Base-by-base conservation (phyloP, 179 eudicot species). In the Corrigiola litoralis region DNA sequence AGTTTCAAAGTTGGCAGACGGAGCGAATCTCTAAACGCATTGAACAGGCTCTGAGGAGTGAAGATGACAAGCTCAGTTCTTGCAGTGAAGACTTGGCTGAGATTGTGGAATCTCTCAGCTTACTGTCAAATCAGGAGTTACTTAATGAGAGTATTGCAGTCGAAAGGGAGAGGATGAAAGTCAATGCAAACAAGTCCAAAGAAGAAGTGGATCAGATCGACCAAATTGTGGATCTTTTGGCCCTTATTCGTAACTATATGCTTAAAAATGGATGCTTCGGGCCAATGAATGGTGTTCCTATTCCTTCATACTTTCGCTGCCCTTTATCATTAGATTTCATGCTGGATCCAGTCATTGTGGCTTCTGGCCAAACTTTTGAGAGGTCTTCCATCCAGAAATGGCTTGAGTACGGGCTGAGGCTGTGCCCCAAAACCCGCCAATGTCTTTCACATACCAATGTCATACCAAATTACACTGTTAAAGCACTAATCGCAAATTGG, bases 351-450 rank as follows among this genome's bases (percentile, higher is more conserved):
- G 95, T 92, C 23, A 92, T 89, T 69, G 81, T 92, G 66, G 88
- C 95, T 52, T 85, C 96, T 28, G 98, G 98, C 23, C 92, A 82
- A 75, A 92, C 98, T 50, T 92, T 84, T 74, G 98, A 89, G 74
- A 81, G 83, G 63, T 74, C 83, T 32, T 80, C 92, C 21, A 87
- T 92, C 54, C 90, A 89, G 52, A 84, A 62, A 59, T 92, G 98
- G 98, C 77, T 92, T 51, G 87, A 85, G 59, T 67, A 79, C 29
- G 95, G 96, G 57, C 63, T 89, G 20, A 78, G 33, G 23, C 71
- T 53, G 46, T 92, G 98, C 77, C 98, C 98, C 1, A 70, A 76
- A 75, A 92, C 96, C 40, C 82, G 79, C 11, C 85, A 82, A 61
- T 52, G 56, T 28, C 92, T 92, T 61, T 75, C 90, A 3, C 96